phyloP scores from a whole-genome alignment of 371 early-diverging fungal genomes.

The Mucor circinelloides region DNA sequence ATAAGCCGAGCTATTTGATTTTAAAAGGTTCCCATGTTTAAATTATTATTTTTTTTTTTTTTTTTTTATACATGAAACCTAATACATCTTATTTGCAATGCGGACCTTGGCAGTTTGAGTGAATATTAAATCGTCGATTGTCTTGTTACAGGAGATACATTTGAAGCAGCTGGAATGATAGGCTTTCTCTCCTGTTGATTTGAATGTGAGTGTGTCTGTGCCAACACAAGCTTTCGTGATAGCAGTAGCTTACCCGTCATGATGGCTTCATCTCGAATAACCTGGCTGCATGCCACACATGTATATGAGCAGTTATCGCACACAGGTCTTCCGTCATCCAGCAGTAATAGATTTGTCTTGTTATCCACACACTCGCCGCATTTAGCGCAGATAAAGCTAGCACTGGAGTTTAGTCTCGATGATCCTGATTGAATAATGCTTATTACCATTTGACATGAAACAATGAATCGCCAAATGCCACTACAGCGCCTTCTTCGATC shows the following conservation, averaged over 20 bases:
- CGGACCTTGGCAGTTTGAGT: slow-evolving; percentile 76
- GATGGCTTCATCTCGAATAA: slow-evolving; percentile 85
- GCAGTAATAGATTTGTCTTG: slow-evolving; percentile 72
- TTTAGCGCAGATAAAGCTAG: slow-evolving; percentile 80
- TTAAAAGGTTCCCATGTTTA: background rate
- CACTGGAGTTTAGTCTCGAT: background rate
- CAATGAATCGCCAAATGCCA: slow-evolving; percentile 80
- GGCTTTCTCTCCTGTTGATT: slow-evolving; percentile 66
- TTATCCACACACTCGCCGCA: slow-evolving; percentile 71
- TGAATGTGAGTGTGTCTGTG: background rate
- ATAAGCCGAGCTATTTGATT: background rate
- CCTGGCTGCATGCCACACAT: slow-evolving; percentile 74
- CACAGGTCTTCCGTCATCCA: slow-evolving; percentile 80
- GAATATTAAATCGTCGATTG: slow-evolving; percentile 78
- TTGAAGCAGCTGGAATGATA: slow-evolving; percentile 85
- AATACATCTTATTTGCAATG: background rate
- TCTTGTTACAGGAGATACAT: slow-evolving; percentile 70
- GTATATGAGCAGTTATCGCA: slow-evolving; percentile 86
- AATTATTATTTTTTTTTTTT: no score
- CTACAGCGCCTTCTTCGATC: slow-evolving; percentile 80
- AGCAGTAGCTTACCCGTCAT: slow-evolving; percentile 64
- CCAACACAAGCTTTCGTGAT: no score
- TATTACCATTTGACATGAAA: slow-evolving; percentile 82
- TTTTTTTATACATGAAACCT: background rate
- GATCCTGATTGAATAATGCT: no score